These are phyloP conservation scores for Carnegiea gigantea DNA, from an alignment of 179 eudicot species.

Conservation along the genomic window DNA sequence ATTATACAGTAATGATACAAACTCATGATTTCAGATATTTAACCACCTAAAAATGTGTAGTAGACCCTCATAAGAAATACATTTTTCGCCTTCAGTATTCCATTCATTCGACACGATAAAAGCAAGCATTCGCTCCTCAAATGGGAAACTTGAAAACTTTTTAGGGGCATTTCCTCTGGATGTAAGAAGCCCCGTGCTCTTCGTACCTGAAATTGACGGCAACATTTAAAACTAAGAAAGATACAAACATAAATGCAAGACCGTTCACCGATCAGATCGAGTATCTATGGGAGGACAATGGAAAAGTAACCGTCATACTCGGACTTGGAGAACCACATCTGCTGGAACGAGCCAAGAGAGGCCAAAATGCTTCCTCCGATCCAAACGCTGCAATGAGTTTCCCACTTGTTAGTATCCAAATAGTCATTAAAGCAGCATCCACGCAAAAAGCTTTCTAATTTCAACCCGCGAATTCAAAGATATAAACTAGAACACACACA, in stretches of 20 bases:
- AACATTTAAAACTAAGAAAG: background rate
- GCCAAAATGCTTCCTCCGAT: conserved; percentile 98
- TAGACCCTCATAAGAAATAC: background rate
- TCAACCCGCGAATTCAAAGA: background rate
- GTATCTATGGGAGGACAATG: background rate
- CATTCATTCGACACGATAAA: background rate
- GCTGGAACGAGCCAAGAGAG: conserved; percentile 98
- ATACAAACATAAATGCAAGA: background rate
- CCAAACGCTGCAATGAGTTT: conserved; percentile 74
- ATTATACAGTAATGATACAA: conserved; percentile 1
- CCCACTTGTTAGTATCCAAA: background rate
- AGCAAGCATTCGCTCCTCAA: background rate
- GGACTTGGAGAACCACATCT: conserved; percentile 98
- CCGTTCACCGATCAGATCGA: background rate
- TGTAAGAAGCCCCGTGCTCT: conserved; percentile 89
- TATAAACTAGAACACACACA: background rate
- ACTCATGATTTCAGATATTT: background rate
- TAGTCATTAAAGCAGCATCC: background rate
- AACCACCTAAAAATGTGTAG: background rate
- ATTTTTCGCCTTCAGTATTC: background rate
- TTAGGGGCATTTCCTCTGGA: conserved; percentile 95
- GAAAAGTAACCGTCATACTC: conserved; percentile 55
- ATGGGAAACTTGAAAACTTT: background rate
- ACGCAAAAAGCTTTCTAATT: background rate
- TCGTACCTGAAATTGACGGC: conserved; percentile 59